Percentiles rank a stretch among this genome's conserved stretches.
Conservation (phyloP, 1,284 basidiomycete species). For the Laetiporus sulphureus region DNA sequence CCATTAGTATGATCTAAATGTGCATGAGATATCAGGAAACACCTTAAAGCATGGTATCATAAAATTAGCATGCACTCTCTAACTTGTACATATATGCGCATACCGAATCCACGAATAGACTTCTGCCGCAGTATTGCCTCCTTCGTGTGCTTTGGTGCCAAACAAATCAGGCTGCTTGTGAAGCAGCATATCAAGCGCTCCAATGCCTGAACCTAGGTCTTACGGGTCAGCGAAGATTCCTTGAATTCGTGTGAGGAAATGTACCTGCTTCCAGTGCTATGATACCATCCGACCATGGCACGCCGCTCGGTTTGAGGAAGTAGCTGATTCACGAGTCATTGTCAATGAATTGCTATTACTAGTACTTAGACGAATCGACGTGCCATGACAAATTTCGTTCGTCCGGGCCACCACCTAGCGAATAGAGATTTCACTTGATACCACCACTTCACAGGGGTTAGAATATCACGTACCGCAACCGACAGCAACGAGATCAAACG, state of each 20-base stretch:
- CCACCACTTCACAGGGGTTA: background rate
- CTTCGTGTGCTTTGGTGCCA: conserved; percentile 18
- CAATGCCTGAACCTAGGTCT: conserved; percentile 58
- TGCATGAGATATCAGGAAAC: conserved; percentile 73
- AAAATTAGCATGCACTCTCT: background rate
- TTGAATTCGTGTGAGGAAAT: conserved; percentile 18
- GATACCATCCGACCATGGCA: conserved; percentile 61
- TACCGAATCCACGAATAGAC: conserved; percentile 57
- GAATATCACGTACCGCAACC: conserved; percentile 41
- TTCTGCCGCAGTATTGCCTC: conserved; percentile 34
- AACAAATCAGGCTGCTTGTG: conserved; percentile 47
- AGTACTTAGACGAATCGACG: conserved; percentile 23
- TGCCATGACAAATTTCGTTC: conserved; percentile 73
- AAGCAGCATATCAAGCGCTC: conserved; percentile 53
- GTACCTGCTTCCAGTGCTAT: conserved; percentile 70
- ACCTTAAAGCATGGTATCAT: conserved; percentile 31
- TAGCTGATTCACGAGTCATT: conserved; percentile 41
- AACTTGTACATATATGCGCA: too few species aligned
- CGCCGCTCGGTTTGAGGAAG: conserved; percentile 53
- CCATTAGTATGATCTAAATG: conserved; percentile 80
- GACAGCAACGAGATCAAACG: conserved; percentile 67
- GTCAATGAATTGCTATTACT: conserved; percentile 1
- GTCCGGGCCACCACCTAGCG: conserved; percentile 57
- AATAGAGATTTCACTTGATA: background rate
- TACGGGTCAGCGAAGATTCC: too few species aligned